Conservation (phyloP, 2,329 filamentous ascomycete species). For the Dactylonectria macrodidyma region DNA sequence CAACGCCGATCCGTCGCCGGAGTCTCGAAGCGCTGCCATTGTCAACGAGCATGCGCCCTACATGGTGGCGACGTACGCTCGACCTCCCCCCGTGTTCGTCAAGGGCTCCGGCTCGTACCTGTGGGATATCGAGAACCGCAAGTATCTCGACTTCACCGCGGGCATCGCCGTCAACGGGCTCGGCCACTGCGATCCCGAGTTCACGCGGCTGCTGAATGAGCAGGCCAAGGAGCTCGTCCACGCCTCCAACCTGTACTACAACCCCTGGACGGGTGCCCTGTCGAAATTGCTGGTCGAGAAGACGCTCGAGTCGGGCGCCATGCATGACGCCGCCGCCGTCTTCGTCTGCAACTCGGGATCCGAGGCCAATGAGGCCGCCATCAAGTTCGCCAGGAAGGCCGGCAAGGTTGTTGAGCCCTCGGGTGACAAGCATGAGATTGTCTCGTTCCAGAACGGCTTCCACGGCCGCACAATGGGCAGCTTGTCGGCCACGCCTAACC, state of each 20-base stretch:
- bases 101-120: constrained; percentile 89
- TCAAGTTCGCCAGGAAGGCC: constrained; percentile 96
- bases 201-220: constrained; percentile 81
- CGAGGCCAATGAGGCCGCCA: constrained; percentile 97
- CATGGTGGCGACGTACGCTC: constrained; percentile 97
- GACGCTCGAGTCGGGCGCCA: constrained; percentile 83
- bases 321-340: constrained; percentile 84
- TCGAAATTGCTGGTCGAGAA: constrained; percentile 88
- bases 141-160: constrained; percentile 94
- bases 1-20: constrained; percentile 80
- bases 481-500: constrained; percentile 95
- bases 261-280: constrained; percentile 92
- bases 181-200: constrained; percentile 88
- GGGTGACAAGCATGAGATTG: constrained; percentile 83
- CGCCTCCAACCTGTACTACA: constrained; percentile 97
- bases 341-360: constrained; percentile 98
- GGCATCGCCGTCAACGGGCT: constrained; percentile 96
- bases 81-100: constrained; percentile 90
- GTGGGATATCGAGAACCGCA: constrained; percentile 90
- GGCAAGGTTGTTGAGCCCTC: constrained; percentile 82
- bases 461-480: constrained; percentile 97
- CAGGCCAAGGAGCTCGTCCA: constrained; percentile 89
- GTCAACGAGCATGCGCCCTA: constrained; percentile 84
- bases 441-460: constrained; percentile 94
- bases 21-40: constrained; percentile 82